Conservation (phyloP, 1,139 yeast species). For the Saccharomyces pastorianus region DNA sequence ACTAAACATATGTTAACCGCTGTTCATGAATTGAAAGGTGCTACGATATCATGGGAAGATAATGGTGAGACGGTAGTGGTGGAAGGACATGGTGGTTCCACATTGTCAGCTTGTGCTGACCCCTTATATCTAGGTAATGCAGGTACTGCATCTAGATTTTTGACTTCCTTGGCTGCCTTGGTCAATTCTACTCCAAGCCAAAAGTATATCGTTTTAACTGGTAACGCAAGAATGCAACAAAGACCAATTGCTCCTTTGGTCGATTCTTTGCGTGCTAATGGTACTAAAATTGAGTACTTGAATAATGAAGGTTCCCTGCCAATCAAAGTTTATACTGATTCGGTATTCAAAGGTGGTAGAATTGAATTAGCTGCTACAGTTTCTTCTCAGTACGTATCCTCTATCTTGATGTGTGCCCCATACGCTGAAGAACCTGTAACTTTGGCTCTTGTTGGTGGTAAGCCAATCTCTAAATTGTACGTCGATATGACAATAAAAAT, state of each 20-base stretch:
- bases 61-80: slow-evolving; percentile 85
- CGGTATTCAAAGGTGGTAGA: slow-evolving; percentile 77
- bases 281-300: slow-evolving; percentile 62
- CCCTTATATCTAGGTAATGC: slow-evolving; percentile 91
- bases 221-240: slow-evolving; percentile 95
- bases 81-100: slow-evolving; percentile 77
- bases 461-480: slow-evolving; percentile 91
- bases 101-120: slow-evolving; percentile 47
- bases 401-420: slow-evolving; percentile 96
- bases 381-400: slow-evolving; percentile 95
- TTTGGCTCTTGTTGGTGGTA: slow-evolving; percentile 84
- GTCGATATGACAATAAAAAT: slow-evolving; percentile 94
- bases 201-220: slow-evolving; percentile 62
- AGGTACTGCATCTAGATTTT: slow-evolving; percentile 94
- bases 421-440: slow-evolving; percentile 86
- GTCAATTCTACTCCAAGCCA: slow-evolving; percentile 44
- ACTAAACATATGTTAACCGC: slow-evolving; percentile 94
- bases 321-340: slow-evolving; percentile 58
- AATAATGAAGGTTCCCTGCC: slow-evolving; percentile 83
- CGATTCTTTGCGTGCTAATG: slow-evolving; percentile 77
- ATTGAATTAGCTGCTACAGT: slow-evolving; percentile 93
- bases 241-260: slow-evolving; percentile 96
- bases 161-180: slow-evolving; percentile 83
- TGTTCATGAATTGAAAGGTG: slow-evolving; percentile 70
- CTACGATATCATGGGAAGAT: slow-evolving; percentile 67